Base-by-base conservation (phyloP, 2,329 filamentous ascomycete species). In the Camptophora hylomeconis region DNA sequence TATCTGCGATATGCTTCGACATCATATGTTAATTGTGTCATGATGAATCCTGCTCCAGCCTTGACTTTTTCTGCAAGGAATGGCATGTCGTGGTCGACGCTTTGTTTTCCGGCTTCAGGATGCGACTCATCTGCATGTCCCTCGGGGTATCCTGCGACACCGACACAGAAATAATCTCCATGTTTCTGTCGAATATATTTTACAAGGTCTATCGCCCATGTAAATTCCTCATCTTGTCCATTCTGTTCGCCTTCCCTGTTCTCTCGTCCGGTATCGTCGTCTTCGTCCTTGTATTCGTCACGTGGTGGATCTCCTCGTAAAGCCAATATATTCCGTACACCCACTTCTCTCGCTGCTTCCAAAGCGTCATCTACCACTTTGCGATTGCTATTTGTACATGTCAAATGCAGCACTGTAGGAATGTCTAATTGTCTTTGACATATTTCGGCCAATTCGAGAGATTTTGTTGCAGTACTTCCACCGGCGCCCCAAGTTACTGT, bases 401-500 rank as follows among this genome's bases (percentile, higher is more conserved):
- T 98, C 42, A 98, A 63, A 53, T 98, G 89, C 41, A 98, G 65
- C 54, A 89, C 94, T 37, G 89, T 98, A 22, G 89, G 95, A 35
- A 98, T 67, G 35, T 81, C 81, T 31, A 95, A 60, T 57, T 93
- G 83, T 37, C 84, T 70, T 61, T 95, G 89, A 55, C 86, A 94
- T 46, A 95, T 72, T 60, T 95, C 87, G 24, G 89, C 89, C 39
- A 98, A 69, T 56, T 94, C 84, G 36, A 98, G 72, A 17, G 83
- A 92, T 60, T 93, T 93, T 33, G 72, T 70, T 4, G 84, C 78
- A 0, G 89, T 98, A 40, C 80, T 92, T 29, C 89, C 89, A 36
- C 89, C 89, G 15, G 89, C 89, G 28, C 89, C 89, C 89, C 89
- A 98, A 29, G 89, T 98, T 28, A 98, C 84, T 34, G 86, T 95